Percentiles rank a stretch among this genome's conserved stretches.
phyloP scores from a whole-genome alignment of 495 filamentous ascomycete genomes.

The Viridothelium virens region DNA sequence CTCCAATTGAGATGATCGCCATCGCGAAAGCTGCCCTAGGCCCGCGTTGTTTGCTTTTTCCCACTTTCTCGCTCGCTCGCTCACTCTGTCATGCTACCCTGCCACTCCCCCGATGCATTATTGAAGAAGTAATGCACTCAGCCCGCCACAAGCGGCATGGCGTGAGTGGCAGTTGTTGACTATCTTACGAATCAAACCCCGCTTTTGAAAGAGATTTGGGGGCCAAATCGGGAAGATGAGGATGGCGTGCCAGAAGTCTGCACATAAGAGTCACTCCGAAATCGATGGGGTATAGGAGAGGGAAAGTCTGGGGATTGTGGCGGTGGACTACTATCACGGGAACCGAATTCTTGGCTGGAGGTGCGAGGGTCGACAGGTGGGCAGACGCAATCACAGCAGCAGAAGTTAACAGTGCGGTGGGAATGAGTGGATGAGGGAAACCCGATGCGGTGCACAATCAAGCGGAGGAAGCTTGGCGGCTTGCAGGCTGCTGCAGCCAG shows the following conservation, averaged over 20 bases:
- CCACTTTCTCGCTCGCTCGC: neutral
- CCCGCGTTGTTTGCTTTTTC: slow-evolving; percentile 2
- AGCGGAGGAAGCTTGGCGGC: neutral
- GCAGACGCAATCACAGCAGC: neutral
- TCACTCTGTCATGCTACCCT: neutral
- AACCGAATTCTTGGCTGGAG: neutral
- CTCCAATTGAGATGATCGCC: neutral
- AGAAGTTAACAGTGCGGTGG: neutral
- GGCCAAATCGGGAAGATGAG: neutral
- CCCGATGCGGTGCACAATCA: neutral
- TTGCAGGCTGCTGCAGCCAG: slow-evolving; percentile 1
- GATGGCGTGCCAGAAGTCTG: neutral
- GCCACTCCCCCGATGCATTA: too few species aligned
- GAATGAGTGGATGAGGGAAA: neutral
- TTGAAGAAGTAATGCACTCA: neutral
- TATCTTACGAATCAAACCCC: slow-evolving; percentile 4
- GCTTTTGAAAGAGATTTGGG: neutral
- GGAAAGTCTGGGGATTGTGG: neutral
- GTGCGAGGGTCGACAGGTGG: neutral
- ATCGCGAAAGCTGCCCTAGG: neutral
- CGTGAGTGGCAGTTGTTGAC: neutral
- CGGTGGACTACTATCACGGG: neutral
- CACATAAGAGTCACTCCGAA: neutral
- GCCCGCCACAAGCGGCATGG: neutral
- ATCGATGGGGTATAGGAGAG: neutral